These are phyloP conservation scores for Diaporthe sp. DNA, from an alignment of 2,329 filamentous ascomycete genomes.

Conservation along the genomic window DNA sequence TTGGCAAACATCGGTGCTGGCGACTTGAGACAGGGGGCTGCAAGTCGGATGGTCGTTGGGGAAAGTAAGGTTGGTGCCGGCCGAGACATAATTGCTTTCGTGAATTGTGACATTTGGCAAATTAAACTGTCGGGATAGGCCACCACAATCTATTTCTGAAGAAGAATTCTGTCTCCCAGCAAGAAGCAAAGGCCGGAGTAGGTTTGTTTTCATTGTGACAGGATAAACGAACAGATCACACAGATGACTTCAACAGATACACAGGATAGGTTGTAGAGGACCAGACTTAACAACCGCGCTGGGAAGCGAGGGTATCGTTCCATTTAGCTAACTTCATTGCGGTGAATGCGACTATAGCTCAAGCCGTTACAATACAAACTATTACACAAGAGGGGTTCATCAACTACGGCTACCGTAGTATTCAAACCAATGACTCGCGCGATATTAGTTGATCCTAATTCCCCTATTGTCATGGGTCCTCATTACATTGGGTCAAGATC, in stretches of 20 bases:
- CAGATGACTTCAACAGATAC: not conserved
- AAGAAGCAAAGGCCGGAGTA: not conserved
- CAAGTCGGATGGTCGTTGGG: conserved; percentile 56
- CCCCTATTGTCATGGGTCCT: not conserved
- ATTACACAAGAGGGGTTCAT: not conserved
- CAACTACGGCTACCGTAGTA: not conserved
- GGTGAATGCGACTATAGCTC: not conserved
- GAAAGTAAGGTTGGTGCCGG: conserved; percentile 55
- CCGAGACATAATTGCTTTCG: conserved; percentile 54
- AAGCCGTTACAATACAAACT: not conserved
- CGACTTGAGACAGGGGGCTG: conserved; percentile 42
- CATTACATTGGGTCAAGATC: conserved; percentile 2
- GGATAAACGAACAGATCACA: not conserved
- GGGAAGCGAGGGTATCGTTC: not conserved
- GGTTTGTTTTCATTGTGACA: not conserved
- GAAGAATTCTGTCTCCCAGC: conserved; percentile 7
- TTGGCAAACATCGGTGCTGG: conserved; percentile 48
- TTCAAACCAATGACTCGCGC: conserved; percentile 1
- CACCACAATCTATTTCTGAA: not conserved
- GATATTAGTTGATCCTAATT: not conserved
- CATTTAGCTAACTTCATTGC: not conserved
- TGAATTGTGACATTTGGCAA: conserved; percentile 53
- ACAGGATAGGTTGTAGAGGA: not conserved
- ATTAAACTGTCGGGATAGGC: not conserved
- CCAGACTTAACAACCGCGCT: not conserved